Conservation (phyloP, 2,329 filamentous ascomycete species). For the Tolypocladium pustulatum region DNA sequence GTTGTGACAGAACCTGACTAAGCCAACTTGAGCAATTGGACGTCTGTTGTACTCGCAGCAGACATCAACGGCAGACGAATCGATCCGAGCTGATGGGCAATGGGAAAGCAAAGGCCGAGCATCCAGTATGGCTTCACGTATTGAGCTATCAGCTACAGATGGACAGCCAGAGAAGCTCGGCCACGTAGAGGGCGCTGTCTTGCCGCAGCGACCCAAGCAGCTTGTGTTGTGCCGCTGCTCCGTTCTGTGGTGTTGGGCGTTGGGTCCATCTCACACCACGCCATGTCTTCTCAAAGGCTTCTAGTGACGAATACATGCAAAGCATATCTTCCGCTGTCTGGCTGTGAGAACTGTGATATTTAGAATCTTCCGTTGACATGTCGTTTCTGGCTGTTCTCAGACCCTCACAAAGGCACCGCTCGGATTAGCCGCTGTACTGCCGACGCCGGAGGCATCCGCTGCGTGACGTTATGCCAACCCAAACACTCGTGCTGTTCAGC, state of each 20-base stretch:
- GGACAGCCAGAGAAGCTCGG: not conserved
- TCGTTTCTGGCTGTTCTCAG: too few species aligned
- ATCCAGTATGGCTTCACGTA: too few species aligned
- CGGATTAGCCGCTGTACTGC: not conserved
- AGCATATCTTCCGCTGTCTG: not conserved
- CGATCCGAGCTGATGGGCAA: not conserved
- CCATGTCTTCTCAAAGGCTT: not conserved
- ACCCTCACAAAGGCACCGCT: not conserved
- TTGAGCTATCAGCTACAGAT: not conserved
- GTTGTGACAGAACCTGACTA: not conserved
- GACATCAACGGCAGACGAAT: not conserved
- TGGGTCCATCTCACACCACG: not conserved
- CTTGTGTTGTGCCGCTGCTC: not conserved
- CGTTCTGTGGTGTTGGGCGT: not conserved
- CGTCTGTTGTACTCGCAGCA: too few species aligned
- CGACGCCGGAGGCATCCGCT: not conserved
- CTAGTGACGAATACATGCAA: not conserved
- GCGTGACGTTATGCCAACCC: not conserved
- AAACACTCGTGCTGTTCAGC: not conserved
- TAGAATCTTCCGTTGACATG: not conserved
- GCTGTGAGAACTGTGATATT: not conserved
- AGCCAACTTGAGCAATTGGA: not conserved
- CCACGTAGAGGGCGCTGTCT: too few species aligned
- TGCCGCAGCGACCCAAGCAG: too few species aligned
- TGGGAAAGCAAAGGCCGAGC: not conserved